These are phyloP conservation scores for Macadamia integrifolia DNA, from an alignment of 164 flowering plant species.

Conservation along the genomic window DNA sequence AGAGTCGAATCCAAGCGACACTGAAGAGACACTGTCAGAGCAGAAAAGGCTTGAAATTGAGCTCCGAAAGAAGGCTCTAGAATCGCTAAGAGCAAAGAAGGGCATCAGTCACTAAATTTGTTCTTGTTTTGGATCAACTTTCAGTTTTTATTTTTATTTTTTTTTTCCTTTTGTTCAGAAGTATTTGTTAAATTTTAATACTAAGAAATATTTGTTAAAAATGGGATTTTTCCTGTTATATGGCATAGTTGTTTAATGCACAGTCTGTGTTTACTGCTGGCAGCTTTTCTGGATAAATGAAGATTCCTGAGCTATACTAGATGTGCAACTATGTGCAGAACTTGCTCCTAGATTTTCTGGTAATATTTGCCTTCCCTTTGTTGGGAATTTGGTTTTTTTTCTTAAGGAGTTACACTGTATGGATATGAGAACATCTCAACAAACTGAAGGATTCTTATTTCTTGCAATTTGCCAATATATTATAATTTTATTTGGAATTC, in stretches of 20 bases:
- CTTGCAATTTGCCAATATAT: conserved; percentile 1
- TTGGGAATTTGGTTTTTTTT: conserved; percentile 29
- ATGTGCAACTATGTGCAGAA: conserved; percentile 57
- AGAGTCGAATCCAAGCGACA: conserved; percentile 29
- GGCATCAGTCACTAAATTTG: conserved; percentile 40
- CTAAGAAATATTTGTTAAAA: conserved; percentile 13
- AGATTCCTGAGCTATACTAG: conserved; percentile 73
- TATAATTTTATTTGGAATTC: neutral
- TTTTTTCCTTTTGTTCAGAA: neutral
- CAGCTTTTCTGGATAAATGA: conserved; percentile 84
- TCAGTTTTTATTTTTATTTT: neutral
- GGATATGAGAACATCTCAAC: conserved; percentile 3
- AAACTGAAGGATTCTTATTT: neutral
- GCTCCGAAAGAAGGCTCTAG: conserved; percentile 86
- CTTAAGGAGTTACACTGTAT: neutral
- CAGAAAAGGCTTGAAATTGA: conserved; percentile 84
- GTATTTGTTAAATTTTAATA: neutral
- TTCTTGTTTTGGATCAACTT: conserved; percentile 15
- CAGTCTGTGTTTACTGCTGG: conserved; percentile 71
- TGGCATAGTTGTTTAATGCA: conserved; percentile 45
- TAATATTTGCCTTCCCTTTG: conserved; percentile 54
- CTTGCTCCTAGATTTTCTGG: conserved; percentile 68
- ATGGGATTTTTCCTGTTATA: conserved; percentile 13
- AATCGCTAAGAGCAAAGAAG: conserved; percentile 89
- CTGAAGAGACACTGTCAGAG: conserved; percentile 45